Evolutionary conservation across 495 filamentous ascomycete species (phyloP).

Genomic region (Diplogelasinospora grovesii): DNA sequence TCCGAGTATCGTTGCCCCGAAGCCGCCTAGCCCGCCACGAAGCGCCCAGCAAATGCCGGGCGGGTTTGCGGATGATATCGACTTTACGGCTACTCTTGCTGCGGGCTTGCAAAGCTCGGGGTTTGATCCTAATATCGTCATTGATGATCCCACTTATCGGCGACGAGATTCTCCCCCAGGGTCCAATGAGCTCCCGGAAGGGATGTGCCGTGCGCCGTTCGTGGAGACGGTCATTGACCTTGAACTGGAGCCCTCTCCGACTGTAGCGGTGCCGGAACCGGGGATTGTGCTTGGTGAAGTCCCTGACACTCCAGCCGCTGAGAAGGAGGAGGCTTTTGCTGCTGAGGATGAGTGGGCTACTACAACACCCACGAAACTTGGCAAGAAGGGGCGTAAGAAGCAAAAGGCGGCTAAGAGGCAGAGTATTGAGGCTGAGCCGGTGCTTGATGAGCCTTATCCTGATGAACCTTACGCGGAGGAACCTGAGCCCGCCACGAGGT

Average conservation of each 20-base stretch:
- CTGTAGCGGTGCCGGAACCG: not conserved
- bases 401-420: conserved; percentile 6
- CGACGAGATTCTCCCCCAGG: conserved; percentile 58
- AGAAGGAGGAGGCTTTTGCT: not conserved
- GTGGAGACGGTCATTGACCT: conserved; percentile 38
- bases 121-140: conserved; percentile 65
- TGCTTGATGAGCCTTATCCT: too few relatives aligned
- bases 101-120: conserved; percentile 60
- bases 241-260: conserved; percentile 8
- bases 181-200: conserved; percentile 44
- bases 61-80: conserved; percentile 52
- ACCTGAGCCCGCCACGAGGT: not conserved
- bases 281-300: conserved; percentile 9
- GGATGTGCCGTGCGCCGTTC: conserved; percentile 38
- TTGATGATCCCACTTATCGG: conserved; percentile 56
- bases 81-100: conserved; percentile 64
- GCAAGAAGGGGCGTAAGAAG: conserved; percentile 19
- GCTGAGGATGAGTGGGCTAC: conserved; percentile 11
- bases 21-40: conserved; percentile 26
- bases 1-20: conserved; percentile 53
- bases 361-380: too few relatives aligned
- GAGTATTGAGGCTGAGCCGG: too few relatives aligned
- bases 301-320: conserved; percentile 13
- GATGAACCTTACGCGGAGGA: not conserved
- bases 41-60: conserved; percentile 39